These are phyloP conservation scores for Erodium moschatum DNA, from an alignment of 441 rosid species.

Conservation along the genomic window DNA sequence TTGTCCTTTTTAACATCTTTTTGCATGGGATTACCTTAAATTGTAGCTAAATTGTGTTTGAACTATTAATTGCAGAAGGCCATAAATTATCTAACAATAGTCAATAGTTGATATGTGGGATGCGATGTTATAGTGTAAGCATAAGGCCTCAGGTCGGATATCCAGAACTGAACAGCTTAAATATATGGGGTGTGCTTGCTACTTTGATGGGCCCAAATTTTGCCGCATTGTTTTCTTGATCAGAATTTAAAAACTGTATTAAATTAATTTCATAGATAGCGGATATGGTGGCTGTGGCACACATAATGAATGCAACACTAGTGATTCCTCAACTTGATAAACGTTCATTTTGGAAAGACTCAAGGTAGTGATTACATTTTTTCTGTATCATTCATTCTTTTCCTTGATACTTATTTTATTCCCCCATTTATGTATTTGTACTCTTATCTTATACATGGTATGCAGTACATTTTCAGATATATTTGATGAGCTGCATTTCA, in stretches of 20 bases:
- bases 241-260: conserved; percentile 18
- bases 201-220: background rate
- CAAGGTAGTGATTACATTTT: conserved; percentile 43
- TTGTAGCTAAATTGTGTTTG: too few species aligned
- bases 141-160: too few species aligned
- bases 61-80: too few species aligned
- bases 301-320: conserved; percentile 81
- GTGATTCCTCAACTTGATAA: conserved; percentile 84
- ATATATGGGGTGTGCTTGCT: background rate
- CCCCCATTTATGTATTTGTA: background rate
- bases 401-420: background rate
- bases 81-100: too few species aligned
- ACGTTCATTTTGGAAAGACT: conserved; percentile 90
- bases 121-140: too few species aligned
- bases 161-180: too few species aligned
- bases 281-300: conserved; percentile 95
- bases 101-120: too few species aligned
- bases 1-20: too few species aligned
- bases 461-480: conserved; percentile 72
- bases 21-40: too few species aligned
- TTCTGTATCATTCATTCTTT: background rate
- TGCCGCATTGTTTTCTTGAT: background rate
- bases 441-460: conserved; percentile 17
- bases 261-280: conserved; percentile 44
- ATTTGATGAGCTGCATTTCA: conserved; percentile 71